Conservation (phyloP, 2,329 filamentous ascomycete genomes). For the Fusarium succisae region DNA sequence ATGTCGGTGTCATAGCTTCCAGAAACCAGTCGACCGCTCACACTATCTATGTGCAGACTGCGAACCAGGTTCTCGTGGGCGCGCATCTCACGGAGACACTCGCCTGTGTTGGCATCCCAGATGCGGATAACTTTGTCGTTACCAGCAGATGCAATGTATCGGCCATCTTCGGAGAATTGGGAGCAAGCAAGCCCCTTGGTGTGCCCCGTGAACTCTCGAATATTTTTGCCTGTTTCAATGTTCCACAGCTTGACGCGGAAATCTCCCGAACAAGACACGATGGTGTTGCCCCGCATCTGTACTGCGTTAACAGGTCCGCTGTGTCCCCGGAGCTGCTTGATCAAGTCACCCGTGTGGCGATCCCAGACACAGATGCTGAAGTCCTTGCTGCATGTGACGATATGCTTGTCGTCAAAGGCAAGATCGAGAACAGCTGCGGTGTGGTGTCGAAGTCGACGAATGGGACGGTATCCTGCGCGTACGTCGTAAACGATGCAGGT, state of each 20-base stretch:
- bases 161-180: constrained; percentile 95
- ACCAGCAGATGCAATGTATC: constrained; percentile 90
- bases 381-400: constrained; percentile 98
- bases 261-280: constrained; percentile 94
- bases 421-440: constrained; percentile 91
- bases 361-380: constrained; percentile 95
- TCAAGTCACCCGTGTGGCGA: constrained; percentile 76
- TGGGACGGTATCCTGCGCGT: constrained; percentile 78
- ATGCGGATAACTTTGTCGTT: constrained; percentile 97
- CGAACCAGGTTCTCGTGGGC: constrained; percentile 89
- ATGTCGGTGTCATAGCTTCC: constrained; percentile 96
- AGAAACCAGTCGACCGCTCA: constrained; percentile 86
- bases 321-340: constrained; percentile 86
- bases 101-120: constrained; percentile 91
- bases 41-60: constrained; percentile 88
- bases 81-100: constrained; percentile 80
- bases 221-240: constrained; percentile 84
- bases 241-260: constrained; percentile 96
- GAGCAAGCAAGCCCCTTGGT: constrained; percentile 95
- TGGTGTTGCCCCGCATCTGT: constrained; percentile 89
- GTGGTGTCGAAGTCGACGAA: constrained; percentile 81
- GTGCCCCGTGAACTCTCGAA: constrained; percentile 90
- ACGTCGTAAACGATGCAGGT: constrained; percentile 93
- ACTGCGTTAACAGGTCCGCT: constrained; percentile 95
- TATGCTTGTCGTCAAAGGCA: constrained; percentile 89